Base-by-base conservation (phyloP, 805 yeast species). In the Blastobotrys mokoenaii region DNA sequence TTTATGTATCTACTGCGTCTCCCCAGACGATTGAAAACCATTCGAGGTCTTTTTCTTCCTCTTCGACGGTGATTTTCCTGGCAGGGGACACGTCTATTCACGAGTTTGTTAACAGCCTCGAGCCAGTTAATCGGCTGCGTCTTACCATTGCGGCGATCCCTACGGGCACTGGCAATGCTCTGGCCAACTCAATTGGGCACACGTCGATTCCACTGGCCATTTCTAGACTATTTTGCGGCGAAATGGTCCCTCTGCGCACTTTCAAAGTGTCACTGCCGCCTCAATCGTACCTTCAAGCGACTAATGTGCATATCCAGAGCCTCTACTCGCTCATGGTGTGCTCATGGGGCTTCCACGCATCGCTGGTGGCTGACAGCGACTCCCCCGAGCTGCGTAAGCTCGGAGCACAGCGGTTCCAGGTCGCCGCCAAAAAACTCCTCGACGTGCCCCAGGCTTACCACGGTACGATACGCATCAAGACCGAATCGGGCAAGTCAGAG, bases 1-100 rank as follows among this genome's bases (percentile, higher is more conserved):
- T 52, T 20, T 65, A 64, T 46, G 63, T 65, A 14, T 54, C 64
- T n/a, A 66, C 70, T 1, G 48, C 52, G 3, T 45, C 58, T 10
- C 46, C 59, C 1, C 40, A 51, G n/a, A 58, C 65, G 35, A 55
- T 66, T 33, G 32, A 52, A 1, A 58, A 57, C n/a, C 59, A 60
- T 41, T 68, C 68, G 2, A 38, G 39, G 22, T 47, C 57, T 25
- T 57, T 65, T 38, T 46, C 60, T 3, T 44, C 55, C 2, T 50
- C 60, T 10, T 46, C 59, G 18, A 73, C 83, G 0, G 64, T 83
- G 8, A 58, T 84, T 2, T 65, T 88, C 31, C 62, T 89, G 7
- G 82, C 94, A 33, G 97, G 97, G 1, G 97, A 89, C 58, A 88
- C 96, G 0, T 80, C 94, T 1, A 66, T 86, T 3, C 77, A 74